phyloP scores from a whole-genome alignment of 495 filamentous ascomycete species.

The Xylaria cubensis region DNA sequence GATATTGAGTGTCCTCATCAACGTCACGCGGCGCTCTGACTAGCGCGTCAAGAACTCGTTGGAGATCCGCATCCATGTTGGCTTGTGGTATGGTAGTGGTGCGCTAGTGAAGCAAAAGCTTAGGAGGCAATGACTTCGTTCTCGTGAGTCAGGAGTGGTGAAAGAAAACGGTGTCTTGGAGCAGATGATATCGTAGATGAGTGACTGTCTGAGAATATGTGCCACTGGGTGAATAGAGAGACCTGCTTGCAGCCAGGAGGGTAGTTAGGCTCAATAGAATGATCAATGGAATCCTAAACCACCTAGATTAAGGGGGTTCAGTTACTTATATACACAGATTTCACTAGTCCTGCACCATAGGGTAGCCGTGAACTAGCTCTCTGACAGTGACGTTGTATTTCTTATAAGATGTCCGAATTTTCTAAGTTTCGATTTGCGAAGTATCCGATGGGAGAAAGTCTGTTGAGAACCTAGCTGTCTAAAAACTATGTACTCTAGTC shows the following conservation, averaged over 20 bases:
- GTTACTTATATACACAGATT: neutral
- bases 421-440: neutral
- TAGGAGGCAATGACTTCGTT: neutral
- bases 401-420: neutral
- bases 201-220: neutral
- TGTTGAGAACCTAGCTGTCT: neutral
- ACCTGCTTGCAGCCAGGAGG: too few relatives aligned
- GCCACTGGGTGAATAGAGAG: neutral
- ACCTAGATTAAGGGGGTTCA: neutral
- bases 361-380: neutral
- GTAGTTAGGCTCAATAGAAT: neutral
- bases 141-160: neutral
- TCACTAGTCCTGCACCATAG: neutral
- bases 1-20: neutral
- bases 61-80: conserved; percentile 1
- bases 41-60: neutral
- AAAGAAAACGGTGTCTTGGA: neutral
- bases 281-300: neutral
- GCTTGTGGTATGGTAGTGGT: neutral
- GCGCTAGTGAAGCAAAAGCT: neutral
- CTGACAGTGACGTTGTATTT: neutral
- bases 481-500: neutral
- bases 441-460: neutral
- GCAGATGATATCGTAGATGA: neutral
- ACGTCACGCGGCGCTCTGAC: neutral